Base-by-base conservation (phyloP, 305 asterid genomes). In the Coffea humblotiana region DNA sequence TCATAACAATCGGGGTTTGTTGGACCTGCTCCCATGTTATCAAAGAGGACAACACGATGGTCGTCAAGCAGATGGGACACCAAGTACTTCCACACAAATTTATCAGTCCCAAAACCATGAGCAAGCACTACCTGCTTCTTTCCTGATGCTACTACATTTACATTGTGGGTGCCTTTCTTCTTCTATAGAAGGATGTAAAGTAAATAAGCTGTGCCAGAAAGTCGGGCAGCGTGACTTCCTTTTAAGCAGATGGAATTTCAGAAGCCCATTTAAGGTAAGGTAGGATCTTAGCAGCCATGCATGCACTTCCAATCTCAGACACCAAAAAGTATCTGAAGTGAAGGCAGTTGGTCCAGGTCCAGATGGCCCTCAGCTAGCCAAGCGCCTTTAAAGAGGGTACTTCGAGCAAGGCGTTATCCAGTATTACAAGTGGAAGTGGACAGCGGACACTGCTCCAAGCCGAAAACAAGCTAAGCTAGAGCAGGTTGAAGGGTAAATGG, bases 91-190 rank as follows among this genome's bases (percentile, higher is more conserved):
- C 97, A 91, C 21, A 89, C 92, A 12, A 94, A 92, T 48, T 89
- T 95, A 47, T 92, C 95, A 54, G 90, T 90, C 81, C 94, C 93
- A 81, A 88, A 45, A 48, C 94, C 93, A 43, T 88, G 97, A 64
- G 94, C 88, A 23, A 90, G 86, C 6, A 90, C 88, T 1, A 90
- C 78, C 19, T 85, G 72, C 40, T 75, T 80, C 32, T 90, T 90
- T 74, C 94, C 92, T 77, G 90, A 77, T 71, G 94, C 94, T 52
- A 86, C 92, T 13, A 87, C 88, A n/a, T 89, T 75, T 11, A 89
- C 97, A 87, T 92, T 90, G 87, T 89, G 77, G 67, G 90, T 78
- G 29, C 48, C 15, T 40, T 11, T 37, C 43, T 37, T 37, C 43
- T 37, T 37, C 43, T 37, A 37, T 4, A 2, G 43, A 2, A 37